These are phyloP conservation scores for Thermothelomyces thermophilus DNA, from an alignment of 2,329 filamentous ascomycete species.

Conservation along the genomic window DNA sequence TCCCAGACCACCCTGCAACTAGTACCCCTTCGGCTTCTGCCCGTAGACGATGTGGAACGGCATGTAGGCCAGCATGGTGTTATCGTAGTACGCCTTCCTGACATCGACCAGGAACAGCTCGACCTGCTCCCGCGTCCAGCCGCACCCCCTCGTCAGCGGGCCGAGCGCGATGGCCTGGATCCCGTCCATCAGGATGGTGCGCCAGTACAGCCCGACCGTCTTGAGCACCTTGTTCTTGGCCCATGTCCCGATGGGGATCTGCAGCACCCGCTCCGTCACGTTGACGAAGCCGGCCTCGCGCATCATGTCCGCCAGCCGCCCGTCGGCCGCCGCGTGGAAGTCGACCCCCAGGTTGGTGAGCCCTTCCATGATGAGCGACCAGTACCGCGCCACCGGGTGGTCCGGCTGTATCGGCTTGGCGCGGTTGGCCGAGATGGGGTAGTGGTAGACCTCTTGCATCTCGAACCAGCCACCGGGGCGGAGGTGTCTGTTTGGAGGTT, in stretches of 20 bases:
- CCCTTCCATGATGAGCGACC: slow-evolving; percentile 29
- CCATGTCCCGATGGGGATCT: slow-evolving; percentile 43
- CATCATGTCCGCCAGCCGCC: slow-evolving; percentile 32
- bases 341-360: slow-evolving; percentile 35
- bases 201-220: slow-evolving; percentile 40
- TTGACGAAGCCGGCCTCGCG: slow-evolving; percentile 39
- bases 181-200: slow-evolving; percentile 36
- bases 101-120: slow-evolving; percentile 32
- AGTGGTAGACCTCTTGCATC: slow-evolving; percentile 41
- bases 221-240: slow-evolving; percentile 37
- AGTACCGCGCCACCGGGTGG: slow-evolving; percentile 35
- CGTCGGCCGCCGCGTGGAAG: slow-evolving; percentile 31
- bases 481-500: slow-evolving; percentile 31
- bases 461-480: slow-evolving; percentile 47
- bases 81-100: slow-evolving; percentile 33
- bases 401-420: slow-evolving; percentile 37
- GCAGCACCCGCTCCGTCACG: slow-evolving; percentile 36
- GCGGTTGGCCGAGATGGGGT: slow-evolving; percentile 37
- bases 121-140: slow-evolving; percentile 33
- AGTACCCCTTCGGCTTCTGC: slow-evolving; percentile 40
- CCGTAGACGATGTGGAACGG: slow-evolving; percentile 49
- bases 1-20: too few relatives aligned
- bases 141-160: slow-evolving; percentile 32
- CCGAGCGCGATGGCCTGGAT: slow-evolving; percentile 39
- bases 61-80: slow-evolving; percentile 43